Conservation (phyloP, 306 rosid genomes). For the Begonia loranthoides region DNA sequence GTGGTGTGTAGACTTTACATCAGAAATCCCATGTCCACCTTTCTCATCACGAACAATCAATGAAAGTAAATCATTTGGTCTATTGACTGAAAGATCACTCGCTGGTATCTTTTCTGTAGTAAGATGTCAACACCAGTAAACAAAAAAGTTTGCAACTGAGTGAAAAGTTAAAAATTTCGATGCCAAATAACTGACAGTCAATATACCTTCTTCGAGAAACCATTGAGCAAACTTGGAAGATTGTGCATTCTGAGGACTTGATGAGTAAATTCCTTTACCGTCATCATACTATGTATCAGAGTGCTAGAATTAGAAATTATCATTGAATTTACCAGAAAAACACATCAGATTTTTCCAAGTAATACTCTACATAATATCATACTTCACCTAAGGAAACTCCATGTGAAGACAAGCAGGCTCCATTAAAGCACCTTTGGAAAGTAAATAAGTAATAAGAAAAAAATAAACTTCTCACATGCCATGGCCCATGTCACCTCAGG, state of each 20-base stretch:
- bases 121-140: constrained; percentile 3
- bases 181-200: constrained; percentile 7
- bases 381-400: no score
- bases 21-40: constrained; percentile 28
- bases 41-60: constrained; percentile 73
- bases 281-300: constrained; percentile 25
- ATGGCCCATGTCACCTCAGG: no score
- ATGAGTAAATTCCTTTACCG: constrained; percentile 36
- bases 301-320: no score
- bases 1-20: constrained; percentile 24
- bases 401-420: no score
- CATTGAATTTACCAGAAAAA: no score
- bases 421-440: no score
- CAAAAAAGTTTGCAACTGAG: background rate
- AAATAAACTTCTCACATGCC: no score
- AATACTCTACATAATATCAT: no score
- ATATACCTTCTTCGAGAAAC: constrained; percentile 81
- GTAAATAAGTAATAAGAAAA: no score
- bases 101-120: constrained; percentile 51
- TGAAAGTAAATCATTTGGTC: constrained; percentile 68
- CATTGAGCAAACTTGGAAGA: constrained; percentile 86
- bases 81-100: constrained; percentile 31
- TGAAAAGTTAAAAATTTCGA: constrained; percentile 12
- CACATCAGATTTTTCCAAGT: no score
- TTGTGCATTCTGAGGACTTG: constrained; percentile 40